These are phyloP conservation scores for Lasiodiplodia sp. DNA, from an alignment of 2,329 filamentous ascomycete species.

Conservation along the genomic window DNA sequence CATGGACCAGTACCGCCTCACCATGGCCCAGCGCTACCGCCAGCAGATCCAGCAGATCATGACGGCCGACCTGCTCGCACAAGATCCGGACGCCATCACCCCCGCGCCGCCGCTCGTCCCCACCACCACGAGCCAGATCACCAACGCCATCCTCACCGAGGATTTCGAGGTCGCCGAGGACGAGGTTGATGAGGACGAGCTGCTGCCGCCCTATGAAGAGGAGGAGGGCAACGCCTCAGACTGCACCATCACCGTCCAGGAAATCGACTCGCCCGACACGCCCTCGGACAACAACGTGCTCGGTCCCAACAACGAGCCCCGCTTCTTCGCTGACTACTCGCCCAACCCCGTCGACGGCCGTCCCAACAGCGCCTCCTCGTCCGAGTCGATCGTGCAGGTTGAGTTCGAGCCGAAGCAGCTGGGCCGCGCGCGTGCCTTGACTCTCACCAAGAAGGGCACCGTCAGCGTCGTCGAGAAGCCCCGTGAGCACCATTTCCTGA, in stretches of 20 bases:
- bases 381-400: not conserved
- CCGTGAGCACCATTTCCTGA: conserved; percentile 13
- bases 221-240: conserved; percentile 25
- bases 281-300: conserved; percentile 16
- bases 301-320: conserved; percentile 1
- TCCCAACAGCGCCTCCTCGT: conserved; percentile 8
- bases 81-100: conserved; percentile 20
- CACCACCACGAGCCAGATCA: conserved; percentile 16
- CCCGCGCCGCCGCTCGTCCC: conserved; percentile 1
- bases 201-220: conserved; percentile 24
- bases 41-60: conserved; percentile 28
- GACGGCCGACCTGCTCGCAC: conserved; percentile 18
- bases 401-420: conserved; percentile 20
- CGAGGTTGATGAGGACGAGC: conserved; percentile 15
- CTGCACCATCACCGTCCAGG: conserved; percentile 31
- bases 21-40: conserved; percentile 26
- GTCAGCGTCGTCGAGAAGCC: conserved; percentile 21
- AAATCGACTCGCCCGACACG: conserved; percentile 27
- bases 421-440: conserved; percentile 9
- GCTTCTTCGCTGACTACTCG: conserved; percentile 17
- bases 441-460: conserved; percentile 11
- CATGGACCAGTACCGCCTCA: conserved; percentile 19
- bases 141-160: conserved; percentile 1
- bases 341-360: not conserved
- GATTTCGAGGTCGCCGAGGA: conserved; percentile 14